phyloP scores from a whole-genome alignment of 2,329 filamentous ascomycete species.

The Hypoxylon sp. region DNA sequence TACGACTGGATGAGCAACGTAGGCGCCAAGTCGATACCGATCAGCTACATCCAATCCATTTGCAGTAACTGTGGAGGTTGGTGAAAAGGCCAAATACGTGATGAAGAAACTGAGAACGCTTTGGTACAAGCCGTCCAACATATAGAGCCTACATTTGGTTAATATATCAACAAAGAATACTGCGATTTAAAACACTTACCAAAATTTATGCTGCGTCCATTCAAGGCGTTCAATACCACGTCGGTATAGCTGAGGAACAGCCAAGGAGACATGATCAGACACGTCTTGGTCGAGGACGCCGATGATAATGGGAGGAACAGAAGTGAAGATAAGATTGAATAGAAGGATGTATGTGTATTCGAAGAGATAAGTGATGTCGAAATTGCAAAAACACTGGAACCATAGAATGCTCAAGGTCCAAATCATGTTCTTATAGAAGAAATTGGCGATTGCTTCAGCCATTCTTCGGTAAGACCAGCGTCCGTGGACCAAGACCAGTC shows the following conservation, averaged over 20 bases:
- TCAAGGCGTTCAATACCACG: slow-evolving; percentile 95
- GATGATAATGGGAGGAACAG: slow-evolving; percentile 93
- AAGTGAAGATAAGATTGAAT: slow-evolving; percentile 98
- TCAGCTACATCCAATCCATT: slow-evolving; percentile 84
- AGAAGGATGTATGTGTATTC: slow-evolving; percentile 98
- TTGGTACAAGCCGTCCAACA: slow-evolving; percentile 95
- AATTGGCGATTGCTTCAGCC: slow-evolving; percentile 95
- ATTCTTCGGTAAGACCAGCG: slow-evolving; percentile 96
- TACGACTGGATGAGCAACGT: slow-evolving; percentile 86
- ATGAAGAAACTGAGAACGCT: slow-evolving; percentile 95
- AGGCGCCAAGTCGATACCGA: slow-evolving; percentile 86
- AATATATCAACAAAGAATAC: slow-evolving; percentile 43
- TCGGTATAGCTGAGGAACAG: slow-evolving; percentile 94
- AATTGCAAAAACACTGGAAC: slow-evolving; percentile 96
- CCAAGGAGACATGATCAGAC: slow-evolving; percentile 91
- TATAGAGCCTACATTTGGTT: slow-evolving; percentile 78
- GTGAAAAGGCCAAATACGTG: slow-evolving; percentile 83
- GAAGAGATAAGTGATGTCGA: slow-evolving; percentile 96
- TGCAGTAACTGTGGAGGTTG: slow-evolving; percentile 77
- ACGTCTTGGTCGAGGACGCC: slow-evolving; percentile 98
- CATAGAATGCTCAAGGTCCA: slow-evolving; percentile 98
- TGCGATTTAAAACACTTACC: slow-evolving; percentile 70
- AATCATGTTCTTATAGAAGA: slow-evolving; percentile 99
- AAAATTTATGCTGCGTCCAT: slow-evolving; percentile 97
- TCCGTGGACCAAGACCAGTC: slow-evolving; percentile 89